Evolutionary conservation across 768 basidiomycete species (phyloP), one percentile per base, ranked within the genome.

Genomic region (Sporobolomyces pararoseus): DNA sequence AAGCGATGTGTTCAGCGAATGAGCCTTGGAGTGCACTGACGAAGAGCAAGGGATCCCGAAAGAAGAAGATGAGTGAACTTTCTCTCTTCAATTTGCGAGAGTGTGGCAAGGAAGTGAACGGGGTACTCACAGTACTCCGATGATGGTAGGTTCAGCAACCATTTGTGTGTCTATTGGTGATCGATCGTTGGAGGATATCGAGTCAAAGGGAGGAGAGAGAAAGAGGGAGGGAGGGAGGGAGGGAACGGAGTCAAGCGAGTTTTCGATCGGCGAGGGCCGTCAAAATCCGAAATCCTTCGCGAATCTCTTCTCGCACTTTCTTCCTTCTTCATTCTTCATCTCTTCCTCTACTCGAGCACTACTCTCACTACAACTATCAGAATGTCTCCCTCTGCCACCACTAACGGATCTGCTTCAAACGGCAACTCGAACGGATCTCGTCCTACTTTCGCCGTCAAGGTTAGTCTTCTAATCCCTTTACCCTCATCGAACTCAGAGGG

Each of bases 11-110:
- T 80, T 97, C 94, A 21, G 84, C 83, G 78, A 97, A 96, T 13
- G 92, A 92, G 51, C 94, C 94, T 79, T 96, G 94, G 47, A 97
- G 84, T 44, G 94, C 94, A 91, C 76, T 70, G 46, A 46, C 35
- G 29, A 46, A 25, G 17, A 31, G 31, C 1, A 52, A 29, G 19
- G 16, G 39, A 34, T 3, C 19, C 37, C 57, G 47, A 17, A 34
- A 29, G 29, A 27, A 14, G 6, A 31, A 50, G 35, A 32, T 21
- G 46, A 46, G 53, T 3, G 19, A 34, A 12, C 49, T 27, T 21
- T 27, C 27, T 16, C 21, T 10, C 27, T 16, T 25, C 27, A 29
- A 13, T 58, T 21, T 13, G 3, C 54, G 25, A 19, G 51, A n/a
- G n/a, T n/a, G 51, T 16, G 25, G 51, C 7, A 47, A 23, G 46